phyloP scores from a whole-genome alignment of 2,329 filamentous ascomycete genomes.

The Trichoderma sp. region DNA sequence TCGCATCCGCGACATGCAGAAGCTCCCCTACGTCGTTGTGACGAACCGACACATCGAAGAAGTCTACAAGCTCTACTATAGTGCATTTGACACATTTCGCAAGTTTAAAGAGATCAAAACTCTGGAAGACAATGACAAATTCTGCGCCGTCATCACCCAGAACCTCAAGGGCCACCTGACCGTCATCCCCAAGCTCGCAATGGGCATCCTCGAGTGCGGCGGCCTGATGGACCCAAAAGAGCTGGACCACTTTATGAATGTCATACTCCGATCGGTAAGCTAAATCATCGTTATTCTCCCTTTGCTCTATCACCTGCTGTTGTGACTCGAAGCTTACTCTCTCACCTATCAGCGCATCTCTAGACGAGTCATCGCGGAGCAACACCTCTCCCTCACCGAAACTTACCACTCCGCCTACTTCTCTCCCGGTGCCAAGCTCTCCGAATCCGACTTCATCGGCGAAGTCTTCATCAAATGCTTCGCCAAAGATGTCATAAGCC shows the following conservation, averaged over 20 bases:
- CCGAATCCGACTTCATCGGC: constrained; percentile 83
- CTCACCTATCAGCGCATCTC: constrained; percentile 73
- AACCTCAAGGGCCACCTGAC: constrained; percentile 87
- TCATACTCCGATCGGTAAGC: constrained; percentile 80
- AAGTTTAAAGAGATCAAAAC: constrained; percentile 81
- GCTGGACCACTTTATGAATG: constrained; percentile 94
- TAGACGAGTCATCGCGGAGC: constrained; percentile 93
- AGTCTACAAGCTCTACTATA: constrained; percentile 96
- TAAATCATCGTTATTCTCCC: constrained; percentile 6
- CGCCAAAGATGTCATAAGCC: constrained; percentile 83
- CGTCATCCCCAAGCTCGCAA: constrained; percentile 91
- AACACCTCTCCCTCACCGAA: constrained; percentile 92
- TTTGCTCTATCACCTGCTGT: no score
- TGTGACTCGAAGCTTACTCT: background rate
- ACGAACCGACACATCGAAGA: constrained; percentile 93
- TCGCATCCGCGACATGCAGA: constrained; percentile 95
- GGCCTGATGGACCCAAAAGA: constrained; percentile 78
- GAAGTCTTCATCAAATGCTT: constrained; percentile 95
- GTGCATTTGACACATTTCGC: constrained; percentile 90
- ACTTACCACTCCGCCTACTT: constrained; percentile 92
- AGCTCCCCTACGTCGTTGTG: constrained; percentile 91
- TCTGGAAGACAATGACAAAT: constrained; percentile 84
- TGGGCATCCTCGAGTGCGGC: constrained; percentile 90
- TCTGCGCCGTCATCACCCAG: constrained; percentile 78
- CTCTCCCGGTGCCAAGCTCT: constrained; percentile 75